Base-by-base conservation (phyloP, 2,329 filamentous ascomycete genomes). In the Calonectria naviculata region DNA sequence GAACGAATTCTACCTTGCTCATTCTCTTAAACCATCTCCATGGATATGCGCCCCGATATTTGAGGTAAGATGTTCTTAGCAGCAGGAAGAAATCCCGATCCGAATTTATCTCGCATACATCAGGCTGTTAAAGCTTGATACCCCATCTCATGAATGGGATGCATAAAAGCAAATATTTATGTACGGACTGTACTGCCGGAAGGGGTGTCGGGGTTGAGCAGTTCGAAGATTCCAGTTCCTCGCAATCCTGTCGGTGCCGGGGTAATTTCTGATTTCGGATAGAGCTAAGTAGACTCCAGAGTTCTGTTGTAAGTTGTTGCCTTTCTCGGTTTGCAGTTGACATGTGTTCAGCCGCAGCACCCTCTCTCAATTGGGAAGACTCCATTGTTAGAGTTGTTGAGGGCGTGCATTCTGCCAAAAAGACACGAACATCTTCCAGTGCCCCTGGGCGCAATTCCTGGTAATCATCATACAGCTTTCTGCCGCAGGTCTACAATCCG, bases 51-150 rank as follows among this genome's bases (percentile, higher is more conserved):
- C 15, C 4, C 0, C 65, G 4, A 0, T 31, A 34, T 12, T 60
- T 5, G 1, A 13, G 47, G 6, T 66, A 60, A 2, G 36, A 54
- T 10, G 17, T 10, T 10, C 49, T 46, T 13, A 73, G 19, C 1
- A 54, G 28, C 2, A 60, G 47, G 13, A 73, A 68, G 15, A 68
- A 61, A 17, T 73, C 71, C 1, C 46, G 61, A 6, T 73, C 71
- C 0, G 71, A 71, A 21, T 62, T 28, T 9, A 73, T 56, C 3
- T 47, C 58, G 49, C 68, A 71, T 8, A 73, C 65, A 52, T 73
- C 68, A 5, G 68, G 71, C 17, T 73, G 71, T 10, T 71, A 61
- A 10, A 44, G 41, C 2, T 73, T 71, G 1, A 44, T 52, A 2
- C 36, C 65, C 9, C 46, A 67, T 17, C 54, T 36, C 42, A 47